Percentiles rank a stretch among this genome's conserved stretches.
Evolutionary conservation across 257 asterid genomes (phyloP).

Genomic region (Ballota nigra): DNA sequence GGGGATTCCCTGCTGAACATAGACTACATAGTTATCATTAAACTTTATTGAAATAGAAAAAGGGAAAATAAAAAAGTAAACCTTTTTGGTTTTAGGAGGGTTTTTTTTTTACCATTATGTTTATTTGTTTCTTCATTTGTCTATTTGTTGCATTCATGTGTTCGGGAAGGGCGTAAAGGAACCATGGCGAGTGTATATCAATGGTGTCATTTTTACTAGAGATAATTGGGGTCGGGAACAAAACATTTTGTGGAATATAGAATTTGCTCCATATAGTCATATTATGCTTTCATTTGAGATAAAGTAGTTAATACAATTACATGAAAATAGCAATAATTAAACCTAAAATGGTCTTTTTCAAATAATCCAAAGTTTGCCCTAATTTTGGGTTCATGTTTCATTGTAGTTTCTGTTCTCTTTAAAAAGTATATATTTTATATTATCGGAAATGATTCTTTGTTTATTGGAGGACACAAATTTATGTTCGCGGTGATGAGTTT

Average conservation of each 20-base stretch:
- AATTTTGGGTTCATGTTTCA: no score
- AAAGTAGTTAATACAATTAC: background rate
- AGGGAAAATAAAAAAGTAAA: background rate
- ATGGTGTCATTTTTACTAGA: background rate
- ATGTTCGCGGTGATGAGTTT: no score
- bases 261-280: background rate
- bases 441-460: no score
- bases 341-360: background rate
- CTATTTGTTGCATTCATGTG: background rate
- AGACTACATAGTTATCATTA: background rate
- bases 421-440: no score
- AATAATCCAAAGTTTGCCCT: background rate
- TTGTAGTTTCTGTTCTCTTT: background rate
- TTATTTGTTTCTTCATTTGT: no score
- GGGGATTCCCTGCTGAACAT: background rate
- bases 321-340: background rate
- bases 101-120: background rate
- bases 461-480: no score
- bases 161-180: background rate
- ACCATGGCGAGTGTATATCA: background rate
- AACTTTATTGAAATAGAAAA: constrained; percentile 19
- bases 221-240: background rate
- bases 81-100: background rate
- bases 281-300: background rate
- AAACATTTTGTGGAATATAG: background rate